Percentiles rank a stretch among this genome's conserved stretches.
Evolutionary conservation across 1,284 basidiomycete species (phyloP).

Genomic region (Phylloboletellus chloephorus): DNA sequence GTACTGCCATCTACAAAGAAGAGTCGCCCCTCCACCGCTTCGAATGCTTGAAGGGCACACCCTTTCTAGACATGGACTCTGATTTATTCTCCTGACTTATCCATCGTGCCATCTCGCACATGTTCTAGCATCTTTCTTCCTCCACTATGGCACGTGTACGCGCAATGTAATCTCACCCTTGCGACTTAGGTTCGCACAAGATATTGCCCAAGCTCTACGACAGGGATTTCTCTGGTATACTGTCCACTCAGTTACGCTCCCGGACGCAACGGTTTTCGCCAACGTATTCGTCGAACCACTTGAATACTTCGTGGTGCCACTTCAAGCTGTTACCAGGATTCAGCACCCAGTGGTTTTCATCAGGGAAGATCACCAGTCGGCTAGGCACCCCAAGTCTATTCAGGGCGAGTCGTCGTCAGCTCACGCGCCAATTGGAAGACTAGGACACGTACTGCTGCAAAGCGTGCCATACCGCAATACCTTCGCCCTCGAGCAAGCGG

Average conservation of each 20-base stretch:
- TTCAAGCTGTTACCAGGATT: constrained; percentile 75
- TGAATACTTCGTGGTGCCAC: constrained; percentile 86
- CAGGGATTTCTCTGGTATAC: neutral
- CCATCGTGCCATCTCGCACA: constrained; percentile 8
- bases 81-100: constrained; percentile 11
- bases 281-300: constrained; percentile 77
- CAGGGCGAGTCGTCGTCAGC: neutral
- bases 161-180: constrained; percentile 10
- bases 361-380: constrained; percentile 84
- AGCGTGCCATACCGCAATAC: constrained; percentile 77
- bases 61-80: neutral
- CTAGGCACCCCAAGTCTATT: constrained; percentile 68
- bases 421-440: neutral
- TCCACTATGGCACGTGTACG: constrained; percentile 5
- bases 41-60: constrained; percentile 8
- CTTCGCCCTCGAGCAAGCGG: constrained; percentile 77
- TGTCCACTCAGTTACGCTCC: constrained; percentile 17
- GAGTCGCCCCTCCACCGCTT: constrained; percentile 9
- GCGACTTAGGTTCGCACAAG: constrained; percentile 1
- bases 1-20: constrained; percentile 11
- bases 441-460: constrained; percentile 59
- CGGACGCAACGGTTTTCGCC: constrained; percentile 31
- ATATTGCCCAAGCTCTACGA: neutral
- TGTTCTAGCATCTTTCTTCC: constrained; percentile 1
- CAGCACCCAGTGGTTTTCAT: constrained; percentile 91